Base-by-base conservation (phyloP, 768 basidiomycete species). In the Hypholoma fasciculare region DNA sequence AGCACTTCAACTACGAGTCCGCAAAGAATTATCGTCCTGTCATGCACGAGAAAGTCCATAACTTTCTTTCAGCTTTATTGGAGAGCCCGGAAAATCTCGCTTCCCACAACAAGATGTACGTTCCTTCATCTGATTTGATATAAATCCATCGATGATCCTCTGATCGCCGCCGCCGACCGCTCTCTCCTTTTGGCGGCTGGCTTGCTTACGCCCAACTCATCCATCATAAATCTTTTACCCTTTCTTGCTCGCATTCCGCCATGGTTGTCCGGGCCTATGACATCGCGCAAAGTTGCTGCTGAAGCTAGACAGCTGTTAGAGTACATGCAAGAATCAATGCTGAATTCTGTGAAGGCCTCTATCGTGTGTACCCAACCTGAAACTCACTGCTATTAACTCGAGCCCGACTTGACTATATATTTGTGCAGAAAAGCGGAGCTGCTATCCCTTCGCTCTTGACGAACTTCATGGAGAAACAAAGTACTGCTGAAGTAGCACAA, bases 1-100 rank as follows among this genome's bases (percentile, higher is more conserved):
- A 78, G 27, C 60, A 63, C n/a, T 68, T 77, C 63, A 67, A 67
- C 39, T 67, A 65, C 23, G 67, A 65, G 2, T 68, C 69, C 0
- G 61, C 67, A 56, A 19, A 61, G 26, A 62, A 55, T 5, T 77
- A 73, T 42, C 59, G 67, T 0, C 60, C 63, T 0, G 57, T 74
- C 2, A 72, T 77, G 36, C 59, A 62, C 9, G 46, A 57, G 40
- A 73, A 66, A 52, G 67, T 72, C 3, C 68, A 66, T 23, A 65
- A 68, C 16, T 60, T 78, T 23, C 63, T 75, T 0, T 58, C 43
- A 26, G 68, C 66, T 9, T 56, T 78, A 12, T 46, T 69, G 1
- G 23, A 50, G 8, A 42, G 49, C 20, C 63, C 63, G 6, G 43
- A 60, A 3, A 38, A 62, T 4, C 53, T 66, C 34, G 19, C 39